Conservation (phyloP, 2,329 filamentous ascomycete genomes). For the Penicillium sclerotiorum region DNA sequence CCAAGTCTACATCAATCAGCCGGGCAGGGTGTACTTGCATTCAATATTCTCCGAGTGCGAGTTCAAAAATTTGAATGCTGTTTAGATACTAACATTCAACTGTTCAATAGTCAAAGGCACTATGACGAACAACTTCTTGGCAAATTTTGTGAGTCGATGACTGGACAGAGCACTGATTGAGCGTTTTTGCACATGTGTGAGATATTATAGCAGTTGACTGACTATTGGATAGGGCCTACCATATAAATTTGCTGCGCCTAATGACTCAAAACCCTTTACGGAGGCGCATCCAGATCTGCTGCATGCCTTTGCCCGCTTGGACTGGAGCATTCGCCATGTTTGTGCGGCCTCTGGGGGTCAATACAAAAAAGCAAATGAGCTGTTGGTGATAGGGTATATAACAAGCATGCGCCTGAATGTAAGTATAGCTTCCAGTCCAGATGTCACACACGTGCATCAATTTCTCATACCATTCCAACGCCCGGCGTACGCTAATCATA, state of each 20-base stretch:
- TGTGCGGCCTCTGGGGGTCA: background rate
- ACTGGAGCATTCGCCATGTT: background rate
- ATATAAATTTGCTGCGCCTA: background rate
- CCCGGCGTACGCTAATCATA: background rate
- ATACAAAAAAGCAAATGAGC: background rate
- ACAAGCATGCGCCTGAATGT: background rate
- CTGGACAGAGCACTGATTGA: background rate
- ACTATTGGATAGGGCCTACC: background rate
- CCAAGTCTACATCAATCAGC: background rate
- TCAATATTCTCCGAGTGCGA: no score
- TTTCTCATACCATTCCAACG: no score
- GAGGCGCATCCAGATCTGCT: background rate
- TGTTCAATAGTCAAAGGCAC: background rate
- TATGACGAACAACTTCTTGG: background rate
- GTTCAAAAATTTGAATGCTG: no score
- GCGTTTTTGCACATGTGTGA: no score
- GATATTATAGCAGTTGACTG: no score
- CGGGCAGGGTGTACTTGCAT: no score
- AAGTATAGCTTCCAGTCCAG: background rate
- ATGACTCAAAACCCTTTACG: background rate
- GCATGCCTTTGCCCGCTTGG: background rate
- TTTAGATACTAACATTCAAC: no score
- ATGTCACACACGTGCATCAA: background rate
- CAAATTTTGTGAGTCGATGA: background rate
- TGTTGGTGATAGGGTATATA: background rate